phyloP scores from a whole-genome alignment of 2,329 filamentous ascomycete genomes.

The Colletotrichum graminicola region DNA sequence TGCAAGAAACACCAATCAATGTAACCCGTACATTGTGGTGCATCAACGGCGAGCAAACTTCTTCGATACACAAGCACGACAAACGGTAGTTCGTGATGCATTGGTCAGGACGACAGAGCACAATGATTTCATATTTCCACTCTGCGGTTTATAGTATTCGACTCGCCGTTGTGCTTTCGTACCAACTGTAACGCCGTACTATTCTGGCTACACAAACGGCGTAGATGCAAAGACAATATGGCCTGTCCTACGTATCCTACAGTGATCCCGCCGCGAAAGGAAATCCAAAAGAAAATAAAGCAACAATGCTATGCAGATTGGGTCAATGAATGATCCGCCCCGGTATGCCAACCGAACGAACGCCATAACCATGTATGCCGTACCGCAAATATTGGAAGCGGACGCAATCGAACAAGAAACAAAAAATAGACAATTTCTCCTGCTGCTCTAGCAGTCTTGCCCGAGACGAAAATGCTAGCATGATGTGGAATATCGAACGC shows the following conservation, averaged over 20 bases:
- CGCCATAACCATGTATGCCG: constrained; percentile 14
- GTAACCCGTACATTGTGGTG: background rate
- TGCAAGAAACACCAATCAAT: background rate
- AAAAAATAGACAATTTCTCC: background rate
- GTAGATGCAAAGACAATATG: constrained; percentile 7
- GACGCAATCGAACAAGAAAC: background rate
- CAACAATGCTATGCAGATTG: constrained; percentile 27
- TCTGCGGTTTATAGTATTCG: background rate
- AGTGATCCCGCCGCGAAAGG: background rate
- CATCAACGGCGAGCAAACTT: background rate
- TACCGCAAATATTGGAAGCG: background rate
- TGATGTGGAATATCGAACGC: background rate
- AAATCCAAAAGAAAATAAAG: background rate
- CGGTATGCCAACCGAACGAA: background rate
- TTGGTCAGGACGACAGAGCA: background rate
- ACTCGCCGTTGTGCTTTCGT: background rate
- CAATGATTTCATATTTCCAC: background rate
- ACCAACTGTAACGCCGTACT: background rate
- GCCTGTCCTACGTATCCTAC: constrained; percentile 1
- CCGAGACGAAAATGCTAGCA: constrained; percentile 5
- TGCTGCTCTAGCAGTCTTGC: background rate
- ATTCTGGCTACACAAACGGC: background rate
- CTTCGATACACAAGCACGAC: background rate
- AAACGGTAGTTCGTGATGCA: background rate
- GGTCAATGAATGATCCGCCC: background rate